phyloP scores from a whole-genome alignment of 2,329 filamentous ascomycete species.

The Nigrospora sphaerica region DNA sequence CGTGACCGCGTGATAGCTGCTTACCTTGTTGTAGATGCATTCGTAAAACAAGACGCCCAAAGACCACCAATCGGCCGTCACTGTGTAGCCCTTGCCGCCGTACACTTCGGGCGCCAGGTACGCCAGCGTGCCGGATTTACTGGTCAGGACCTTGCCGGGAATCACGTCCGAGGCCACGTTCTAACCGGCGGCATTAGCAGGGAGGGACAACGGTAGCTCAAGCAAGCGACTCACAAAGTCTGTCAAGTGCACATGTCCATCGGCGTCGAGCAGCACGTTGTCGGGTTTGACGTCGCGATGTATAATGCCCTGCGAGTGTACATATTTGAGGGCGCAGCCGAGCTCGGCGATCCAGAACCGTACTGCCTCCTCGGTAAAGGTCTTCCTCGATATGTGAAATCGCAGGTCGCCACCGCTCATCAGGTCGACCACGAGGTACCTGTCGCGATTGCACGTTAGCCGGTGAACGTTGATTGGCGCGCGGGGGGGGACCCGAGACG shows the following conservation, averaged over 20 bases:
- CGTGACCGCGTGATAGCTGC: constrained; percentile 9
- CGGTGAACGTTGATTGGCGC: not conserved
- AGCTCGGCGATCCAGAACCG: constrained; percentile 96
- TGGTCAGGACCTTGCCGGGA: constrained; percentile 75
- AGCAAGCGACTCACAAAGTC: constrained; percentile 68
- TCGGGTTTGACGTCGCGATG: constrained; percentile 90
- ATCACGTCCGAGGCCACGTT: constrained; percentile 95
- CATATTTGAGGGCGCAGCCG: constrained; percentile 82
- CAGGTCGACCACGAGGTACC: constrained; percentile 95
- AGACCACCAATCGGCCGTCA: constrained; percentile 97
- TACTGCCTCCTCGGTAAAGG: constrained; percentile 94
- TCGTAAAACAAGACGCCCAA: constrained; percentile 97
- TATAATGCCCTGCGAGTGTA: constrained; percentile 80
- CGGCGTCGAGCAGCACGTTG: constrained; percentile 79
- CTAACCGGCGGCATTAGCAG: constrained; percentile 35
- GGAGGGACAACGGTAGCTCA: not conserved
- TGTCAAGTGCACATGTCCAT: constrained; percentile 92
- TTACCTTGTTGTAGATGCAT: constrained; percentile 96
- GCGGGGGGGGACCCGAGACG: not conserved
- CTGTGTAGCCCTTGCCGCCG: constrained; percentile 78
- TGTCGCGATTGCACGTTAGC: constrained; percentile 42
- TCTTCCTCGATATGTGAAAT: constrained; percentile 96
- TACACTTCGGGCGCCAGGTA: constrained; percentile 97
- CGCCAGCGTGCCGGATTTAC: constrained; percentile 92
- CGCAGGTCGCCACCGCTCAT: constrained; percentile 97